Evolutionary conservation across 768 basidiomycete species (phyloP).

Genomic region (Mycena rosella): DNA sequence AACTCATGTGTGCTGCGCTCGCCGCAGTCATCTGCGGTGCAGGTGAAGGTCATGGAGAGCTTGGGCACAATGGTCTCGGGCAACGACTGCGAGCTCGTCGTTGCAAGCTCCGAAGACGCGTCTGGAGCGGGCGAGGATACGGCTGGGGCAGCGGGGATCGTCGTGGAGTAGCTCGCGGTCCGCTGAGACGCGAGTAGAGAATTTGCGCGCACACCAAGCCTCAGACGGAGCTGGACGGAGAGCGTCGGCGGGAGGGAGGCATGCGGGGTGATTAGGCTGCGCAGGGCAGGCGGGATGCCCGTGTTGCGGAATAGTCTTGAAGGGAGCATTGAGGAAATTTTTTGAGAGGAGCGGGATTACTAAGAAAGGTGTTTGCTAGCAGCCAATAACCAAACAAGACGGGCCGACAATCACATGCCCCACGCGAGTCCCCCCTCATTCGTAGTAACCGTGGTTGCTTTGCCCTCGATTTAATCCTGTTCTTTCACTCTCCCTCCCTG

Average conservation of each 20-base stretch:
- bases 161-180: constrained; percentile 34
- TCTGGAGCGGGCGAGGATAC: constrained; percentile 8
- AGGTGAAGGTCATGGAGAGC: constrained; percentile 87
- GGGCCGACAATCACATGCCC: neutral
- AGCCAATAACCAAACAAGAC: neutral
- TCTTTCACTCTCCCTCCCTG: neutral
- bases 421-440: too few relatives aligned
- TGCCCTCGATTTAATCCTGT: neutral
- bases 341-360: too few relatives aligned
- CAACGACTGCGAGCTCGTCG: constrained; percentile 46
- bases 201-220: constrained; percentile 29
- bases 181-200: constrained; percentile 29
- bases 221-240: constrained; percentile 49
- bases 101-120: constrained; percentile 9
- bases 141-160: constrained; percentile 32
- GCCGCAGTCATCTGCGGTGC: constrained; percentile 80
- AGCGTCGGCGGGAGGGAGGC: constrained; percentile 49
- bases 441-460: too few relatives aligned
- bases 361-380: neutral
- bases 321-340: too few relatives aligned
- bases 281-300: constrained; percentile 58
- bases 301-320: constrained; percentile 60
- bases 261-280: constrained; percentile 54
- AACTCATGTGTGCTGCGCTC: constrained; percentile 90
- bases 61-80: constrained; percentile 66